Base-by-base conservation (phyloP, 1,139 yeast species). In the Blastobotrys illinoisensis region DNA sequence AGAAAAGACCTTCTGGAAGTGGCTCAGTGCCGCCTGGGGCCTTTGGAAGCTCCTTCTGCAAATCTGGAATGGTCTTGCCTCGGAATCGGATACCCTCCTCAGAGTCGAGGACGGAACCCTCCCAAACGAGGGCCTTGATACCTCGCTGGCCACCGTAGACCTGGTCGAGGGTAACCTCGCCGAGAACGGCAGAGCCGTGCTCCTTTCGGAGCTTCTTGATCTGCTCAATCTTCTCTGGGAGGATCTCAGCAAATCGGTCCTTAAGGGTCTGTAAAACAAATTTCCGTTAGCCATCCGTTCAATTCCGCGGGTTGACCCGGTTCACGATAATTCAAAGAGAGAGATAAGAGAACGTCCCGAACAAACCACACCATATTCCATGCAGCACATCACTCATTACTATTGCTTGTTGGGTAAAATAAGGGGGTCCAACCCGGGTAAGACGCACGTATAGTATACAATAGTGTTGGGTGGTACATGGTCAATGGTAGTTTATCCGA, bases 141-240 rank as follows among this genome's bases (percentile, higher is more conserved):
- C 97, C 97, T 78, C 97, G 86, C 97, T 88, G 89, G 82, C 99
- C 99, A 81, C 98, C 99, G 78, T 93, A 93, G 54, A 97, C 97
- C 79, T 93, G 98, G 76, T 89, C 97, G 64, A 93, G 81, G 63
- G 85, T 79, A 64, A 91, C 95, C 78, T 93, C 97, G 67, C 97
- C 98, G 68, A 95, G 89, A 59, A 64, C 93, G 68, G 95, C 85
- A 73, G 85, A 81, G 70, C 97, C 97, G 73, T 90, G 80, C 68
- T 88, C 93, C 73, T 87, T 80, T 75, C 91, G 88, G 71, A 91
- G 84, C 68, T 85, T 83, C 79, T 89, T 90, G 74, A 91, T 86
- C 77, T 89, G 88, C 73, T 89, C 97, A 63, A 87, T 88, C 79
- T 88, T 88, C 68, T 81, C 89, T 65, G 99, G 99, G 72, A 90